Evolutionary conservation across 306 rosid genomes (phyloP), one percentile per base, ranked within the genome.

Genomic region (Casuarina equisetifolia): DNA sequence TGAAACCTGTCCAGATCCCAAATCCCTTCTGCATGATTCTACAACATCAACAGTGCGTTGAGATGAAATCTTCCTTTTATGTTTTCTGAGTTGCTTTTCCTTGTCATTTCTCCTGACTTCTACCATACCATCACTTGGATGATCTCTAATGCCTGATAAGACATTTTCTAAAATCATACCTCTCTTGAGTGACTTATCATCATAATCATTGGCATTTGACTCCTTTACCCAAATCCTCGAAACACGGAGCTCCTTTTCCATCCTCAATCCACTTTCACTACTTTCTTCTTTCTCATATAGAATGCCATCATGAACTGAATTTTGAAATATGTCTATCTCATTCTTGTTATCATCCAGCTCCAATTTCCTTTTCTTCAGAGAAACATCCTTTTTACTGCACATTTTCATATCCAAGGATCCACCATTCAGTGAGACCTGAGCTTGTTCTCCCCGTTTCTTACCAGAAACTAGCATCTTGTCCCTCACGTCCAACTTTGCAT

Each of bases 311-410:
- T 77, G 82, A 36, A 61, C 46, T 70, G 73, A 78, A 77, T 63
- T 74, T 20, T 64, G 82, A 79, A 75, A 62, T 11, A 82, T 50
- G 20, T 48, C 82, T 62, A 76, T 64, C 52, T 78, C 82, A 67
- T 76, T 84, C 80, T 81, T 87, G 73, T 74, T 76, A 43, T 90
- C 89, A 52, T 80, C 71, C 84, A 89, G 73, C 36, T 86, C 84
- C 75, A 76, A 62, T 82, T 86, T 93, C 86, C 89, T 86, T 87
- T 88, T 91, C 82, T 87, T 91, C 69, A 20, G 5, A 77, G 83
- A 80, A 75, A 75, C 44, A 48, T 59, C 91, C 45, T 20, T 76
- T 80, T 36, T 80, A 69, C 78, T 80, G 52, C 58, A 17, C 16
- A 10, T 69, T 62, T 25, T 76, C 62, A 70, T 45, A 54, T 81